These are phyloP conservation scores for Nepenthes gracilis DNA, from an alignment of 148 eudicot genomes.

Conservation along the genomic window DNA sequence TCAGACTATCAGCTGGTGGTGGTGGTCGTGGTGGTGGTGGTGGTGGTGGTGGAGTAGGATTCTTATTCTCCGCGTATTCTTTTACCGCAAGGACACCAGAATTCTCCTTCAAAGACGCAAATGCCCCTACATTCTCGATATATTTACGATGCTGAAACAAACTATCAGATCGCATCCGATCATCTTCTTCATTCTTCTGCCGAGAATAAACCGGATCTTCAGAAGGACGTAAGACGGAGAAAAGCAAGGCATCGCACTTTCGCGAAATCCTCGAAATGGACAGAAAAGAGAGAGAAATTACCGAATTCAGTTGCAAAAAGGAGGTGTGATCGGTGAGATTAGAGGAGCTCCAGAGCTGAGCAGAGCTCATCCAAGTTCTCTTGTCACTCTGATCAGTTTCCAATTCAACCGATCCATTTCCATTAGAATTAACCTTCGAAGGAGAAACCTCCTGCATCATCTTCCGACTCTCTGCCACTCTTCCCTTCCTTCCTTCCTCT, in stretches of 20 bases:
- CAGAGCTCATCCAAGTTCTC: conserved; percentile 58
- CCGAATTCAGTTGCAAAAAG: conserved; percentile 10
- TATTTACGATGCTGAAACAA: background rate
- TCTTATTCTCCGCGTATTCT: background rate
- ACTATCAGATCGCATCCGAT: too few relatives aligned
- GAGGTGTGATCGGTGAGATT: conserved; percentile 6
- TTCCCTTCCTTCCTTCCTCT: conserved; percentile 19
- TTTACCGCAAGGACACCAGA: background rate
- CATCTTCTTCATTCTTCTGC: too few relatives aligned
- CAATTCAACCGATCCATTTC: conserved; percentile 13
- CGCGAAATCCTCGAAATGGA: background rate
- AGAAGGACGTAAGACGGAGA: too few relatives aligned
- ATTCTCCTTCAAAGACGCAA: conserved; percentile 11
- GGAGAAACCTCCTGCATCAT: conserved; percentile 5
- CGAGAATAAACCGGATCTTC: too few relatives aligned
- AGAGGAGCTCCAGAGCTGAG: conserved; percentile 42
- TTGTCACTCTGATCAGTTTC: conserved; percentile 20
- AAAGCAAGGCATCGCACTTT: background rate
- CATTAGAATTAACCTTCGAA: conserved; percentile 3
- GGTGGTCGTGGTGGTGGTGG: too few relatives aligned
- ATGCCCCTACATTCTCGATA: conserved; percentile 14
- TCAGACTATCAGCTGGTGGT: too few relatives aligned
- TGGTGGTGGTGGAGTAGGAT: too few relatives aligned
- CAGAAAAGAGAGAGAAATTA: conserved; percentile 4
- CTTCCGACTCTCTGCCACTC: background rate